Conservation (phyloP, 2,329 filamentous ascomycete species). For the Colletotrichum sp. region DNA sequence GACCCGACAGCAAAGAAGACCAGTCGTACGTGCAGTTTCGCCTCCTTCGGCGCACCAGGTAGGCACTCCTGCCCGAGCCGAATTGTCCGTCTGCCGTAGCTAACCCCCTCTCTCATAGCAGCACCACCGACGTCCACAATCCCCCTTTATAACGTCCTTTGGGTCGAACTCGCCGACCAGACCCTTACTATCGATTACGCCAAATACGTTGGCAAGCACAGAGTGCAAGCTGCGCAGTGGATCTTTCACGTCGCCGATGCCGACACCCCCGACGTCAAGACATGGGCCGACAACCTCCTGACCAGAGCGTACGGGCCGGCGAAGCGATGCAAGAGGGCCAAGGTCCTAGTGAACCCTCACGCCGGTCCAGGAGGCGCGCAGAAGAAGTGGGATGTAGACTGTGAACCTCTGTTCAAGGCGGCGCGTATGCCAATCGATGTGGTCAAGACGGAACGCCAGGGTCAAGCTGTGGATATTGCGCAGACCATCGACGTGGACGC, state of each 20-base stretch:
- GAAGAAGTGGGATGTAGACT: slow-evolving; percentile 75
- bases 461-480: slow-evolving; percentile 81
- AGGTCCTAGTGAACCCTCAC: slow-evolving; percentile 89
- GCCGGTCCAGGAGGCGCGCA: slow-evolving; percentile 81
- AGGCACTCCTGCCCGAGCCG: neutral
- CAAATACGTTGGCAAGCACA: slow-evolving; percentile 59
- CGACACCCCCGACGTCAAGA: slow-evolving; percentile 50
- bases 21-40: slow-evolving; percentile 23
- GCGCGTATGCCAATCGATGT: slow-evolving; percentile 80
- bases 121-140: slow-evolving; percentile 47
- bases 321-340: slow-evolving; percentile 76
- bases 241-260: slow-evolving; percentile 50
- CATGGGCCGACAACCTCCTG: slow-evolving; percentile 71
- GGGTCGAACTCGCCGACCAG: slow-evolving; percentile 69
- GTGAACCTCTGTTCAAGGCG: slow-evolving; percentile 82
- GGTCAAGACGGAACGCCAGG: slow-evolving; percentile 71
- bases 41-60: slow-evolving; percentile 16
- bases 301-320: slow-evolving; percentile 72
- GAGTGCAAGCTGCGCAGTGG: slow-evolving; percentile 65
- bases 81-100: neutral
- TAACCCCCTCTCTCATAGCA: neutral
- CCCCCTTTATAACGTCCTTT: slow-evolving; percentile 83
- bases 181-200: slow-evolving; percentile 78
- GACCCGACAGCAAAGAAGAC: slow-evolving; percentile 14
- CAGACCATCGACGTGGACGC: slow-evolving; percentile 76